phyloP scores from a whole-genome alignment of 331 rosid genomes.

The Quercus lobata region DNA sequence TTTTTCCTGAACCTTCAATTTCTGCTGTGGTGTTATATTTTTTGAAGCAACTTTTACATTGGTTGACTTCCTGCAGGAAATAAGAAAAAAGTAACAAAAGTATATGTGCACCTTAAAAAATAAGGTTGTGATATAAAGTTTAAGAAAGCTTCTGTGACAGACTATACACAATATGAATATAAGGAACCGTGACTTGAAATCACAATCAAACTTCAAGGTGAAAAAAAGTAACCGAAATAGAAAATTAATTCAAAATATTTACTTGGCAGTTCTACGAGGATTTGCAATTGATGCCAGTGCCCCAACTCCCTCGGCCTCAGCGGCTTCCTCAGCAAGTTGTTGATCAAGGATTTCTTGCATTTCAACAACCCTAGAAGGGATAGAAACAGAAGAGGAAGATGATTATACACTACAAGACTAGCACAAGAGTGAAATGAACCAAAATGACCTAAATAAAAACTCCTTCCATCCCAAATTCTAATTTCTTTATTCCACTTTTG shows the following conservation, averaged over 20 bases:
- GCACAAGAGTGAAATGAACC: constrained; percentile 6
- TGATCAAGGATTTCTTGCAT: constrained; percentile 98
- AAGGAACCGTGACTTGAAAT: constrained; percentile 7
- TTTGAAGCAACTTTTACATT: constrained; percentile 58
- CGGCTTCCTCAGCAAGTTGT: constrained; percentile 98
- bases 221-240: constrained; percentile 1
- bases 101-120: background rate
- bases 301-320: constrained; percentile 95
- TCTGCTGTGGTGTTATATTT: constrained; percentile 69
- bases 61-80: constrained; percentile 55
- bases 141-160: background rate
- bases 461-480: no score
- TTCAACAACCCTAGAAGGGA: constrained; percentile 77
- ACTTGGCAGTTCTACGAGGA: constrained; percentile 69
- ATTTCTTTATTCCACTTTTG: no score
- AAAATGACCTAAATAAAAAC: background rate
- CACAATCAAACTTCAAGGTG: constrained; percentile 7
- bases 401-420: constrained; percentile 7
- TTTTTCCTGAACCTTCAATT: constrained; percentile 80
- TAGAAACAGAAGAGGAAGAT: constrained; percentile 13
- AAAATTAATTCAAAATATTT: constrained; percentile 27
- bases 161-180: background rate
- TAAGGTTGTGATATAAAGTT: background rate
- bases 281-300: constrained; percentile 69
- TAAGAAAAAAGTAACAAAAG: background rate